Percentiles rank a stretch among this genome's conserved stretches.
These are phyloP conservation scores for Penicillium angulare DNA, from an alignment of 495 filamentous ascomycete genomes.

Conservation along the genomic window DNA sequence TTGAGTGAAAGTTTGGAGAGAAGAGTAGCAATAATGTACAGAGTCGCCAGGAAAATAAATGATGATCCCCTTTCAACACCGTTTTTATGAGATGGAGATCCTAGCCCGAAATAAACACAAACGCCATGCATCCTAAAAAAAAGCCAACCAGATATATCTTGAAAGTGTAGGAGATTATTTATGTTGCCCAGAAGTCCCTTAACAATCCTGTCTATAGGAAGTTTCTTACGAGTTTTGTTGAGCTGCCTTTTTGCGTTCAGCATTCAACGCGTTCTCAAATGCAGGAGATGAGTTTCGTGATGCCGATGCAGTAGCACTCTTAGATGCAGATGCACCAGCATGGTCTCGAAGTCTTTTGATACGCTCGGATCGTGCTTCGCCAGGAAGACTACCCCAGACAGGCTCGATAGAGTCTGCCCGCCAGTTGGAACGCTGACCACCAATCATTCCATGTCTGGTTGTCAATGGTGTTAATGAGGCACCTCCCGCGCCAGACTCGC, in stretches of 20 bases:
- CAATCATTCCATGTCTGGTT: conserved; percentile 19
- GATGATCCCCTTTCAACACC: not conserved
- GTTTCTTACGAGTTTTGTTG: no score
- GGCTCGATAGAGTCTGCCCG: conserved; percentile 48
- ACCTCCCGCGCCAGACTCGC: conserved; percentile 43
- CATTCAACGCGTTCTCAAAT: conserved; percentile 4
- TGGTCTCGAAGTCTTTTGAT: conserved; percentile 42
- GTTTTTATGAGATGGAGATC: not conserved
- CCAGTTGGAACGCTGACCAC: conserved; percentile 38
- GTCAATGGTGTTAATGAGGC: conserved; percentile 31
- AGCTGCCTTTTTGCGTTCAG: conserved; percentile 1
- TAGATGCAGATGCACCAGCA: conserved; percentile 21
- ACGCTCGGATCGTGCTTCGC: conserved; percentile 44
- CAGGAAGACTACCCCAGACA: conserved; percentile 44
- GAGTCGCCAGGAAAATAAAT: conserved; percentile 10
- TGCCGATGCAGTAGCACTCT: conserved; percentile 17
- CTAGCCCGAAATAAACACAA: not conserved
- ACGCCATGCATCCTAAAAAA: conserved; percentile 13
- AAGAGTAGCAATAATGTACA: conserved; percentile 10
- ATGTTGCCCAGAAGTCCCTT: no score
- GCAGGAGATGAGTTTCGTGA: conserved; percentile 12
- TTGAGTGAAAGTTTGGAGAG: conserved; percentile 20
- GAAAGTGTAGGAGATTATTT: no score
- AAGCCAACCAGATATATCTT: conserved; percentile 2
- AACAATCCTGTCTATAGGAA: no score